A percentile compares a stretch with the other conserved stretches of the same genome.
These are phyloP conservation scores for Isochrysis galbana DNA, from an alignment of 78 protist genomes.

Conservation along the genomic window DNA sequence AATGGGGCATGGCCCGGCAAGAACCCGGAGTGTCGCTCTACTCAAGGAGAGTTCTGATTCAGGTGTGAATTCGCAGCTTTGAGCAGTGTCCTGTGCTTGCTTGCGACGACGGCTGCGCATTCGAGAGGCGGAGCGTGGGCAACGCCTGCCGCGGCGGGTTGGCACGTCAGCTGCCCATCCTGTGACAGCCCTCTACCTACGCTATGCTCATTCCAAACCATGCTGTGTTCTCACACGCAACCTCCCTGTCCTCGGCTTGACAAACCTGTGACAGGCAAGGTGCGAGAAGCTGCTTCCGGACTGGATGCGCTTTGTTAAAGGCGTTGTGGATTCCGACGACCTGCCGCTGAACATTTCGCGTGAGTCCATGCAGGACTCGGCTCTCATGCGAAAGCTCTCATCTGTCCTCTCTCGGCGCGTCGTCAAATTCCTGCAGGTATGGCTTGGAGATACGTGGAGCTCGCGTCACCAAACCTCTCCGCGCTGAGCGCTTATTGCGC, in stretches of 20 bases:
- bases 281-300: conserved; percentile 77
- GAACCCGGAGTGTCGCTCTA: conserved; percentile 88
- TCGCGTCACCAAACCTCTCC: neutral
- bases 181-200: too few species aligned
- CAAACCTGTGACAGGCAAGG: too few species aligned
- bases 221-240: too few species aligned
- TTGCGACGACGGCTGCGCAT: too few species aligned
- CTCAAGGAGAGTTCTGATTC: conserved; percentile 58
- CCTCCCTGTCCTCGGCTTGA: too few species aligned
- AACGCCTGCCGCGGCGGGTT: too few species aligned
- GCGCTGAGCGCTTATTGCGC: neutral
- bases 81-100: too few species aligned
- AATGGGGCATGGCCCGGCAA: conserved; percentile 82
- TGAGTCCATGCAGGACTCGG: conserved; percentile 82
- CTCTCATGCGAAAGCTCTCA: conserved; percentile 63
- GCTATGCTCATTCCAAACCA: too few species aligned
- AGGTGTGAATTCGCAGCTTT: too few species aligned
- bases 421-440: conserved; percentile 41
- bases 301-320: conserved; percentile 71
- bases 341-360: conserved; percentile 92
- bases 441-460: neutral
- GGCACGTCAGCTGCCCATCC: too few species aligned
- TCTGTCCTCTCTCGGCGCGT: conserved; percentile 56
- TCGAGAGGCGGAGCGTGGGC: too few species aligned
- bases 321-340: conserved; percentile 86